A percentile compares a stretch with the other conserved stretches of the same genome.
Evolutionary conservation across 2,329 filamentous ascomycete species (phyloP).

Genomic region (Paracorniculantispora psalliotae): DNA sequence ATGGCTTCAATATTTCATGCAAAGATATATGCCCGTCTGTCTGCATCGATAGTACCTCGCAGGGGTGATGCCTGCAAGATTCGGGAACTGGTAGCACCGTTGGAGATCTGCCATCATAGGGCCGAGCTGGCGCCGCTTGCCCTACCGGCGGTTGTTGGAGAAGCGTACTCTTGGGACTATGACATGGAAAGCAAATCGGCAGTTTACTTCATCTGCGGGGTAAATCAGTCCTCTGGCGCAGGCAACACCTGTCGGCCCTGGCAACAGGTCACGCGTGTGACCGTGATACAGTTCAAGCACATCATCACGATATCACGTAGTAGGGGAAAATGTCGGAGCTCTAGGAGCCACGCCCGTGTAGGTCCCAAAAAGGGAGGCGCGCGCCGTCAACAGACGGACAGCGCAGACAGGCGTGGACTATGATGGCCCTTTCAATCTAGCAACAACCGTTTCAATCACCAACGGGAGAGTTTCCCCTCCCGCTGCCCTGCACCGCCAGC

Average conservation of each 20-base stretch:
- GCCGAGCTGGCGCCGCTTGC: background rate
- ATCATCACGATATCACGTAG: background rate
- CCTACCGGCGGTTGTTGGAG: no score
- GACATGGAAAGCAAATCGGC: background rate
- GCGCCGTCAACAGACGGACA: background rate
- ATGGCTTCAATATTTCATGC: background rate
- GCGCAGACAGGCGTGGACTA: constrained; percentile 45
- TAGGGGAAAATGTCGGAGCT: constrained; percentile 41
- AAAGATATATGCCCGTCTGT: background rate
- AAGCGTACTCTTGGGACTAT: background rate
- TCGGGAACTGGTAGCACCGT: background rate
- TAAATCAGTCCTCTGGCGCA: background rate
- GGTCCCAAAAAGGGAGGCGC: constrained; percentile 19
- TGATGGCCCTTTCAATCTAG: constrained; percentile 48
- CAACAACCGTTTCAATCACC: constrained; percentile 27
- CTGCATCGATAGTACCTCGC: background rate
- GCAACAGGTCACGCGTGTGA: background rate
- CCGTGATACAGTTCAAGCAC: background rate
- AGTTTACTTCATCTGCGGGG: background rate
- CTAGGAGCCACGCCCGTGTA: constrained; percentile 49
- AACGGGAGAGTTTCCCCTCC: background rate
- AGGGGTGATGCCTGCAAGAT: background rate
- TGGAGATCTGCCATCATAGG: background rate
- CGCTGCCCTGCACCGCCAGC: constrained; percentile 25
- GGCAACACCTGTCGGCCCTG: background rate